Percentiles rank a stretch among this genome's conserved stretches.
Conservation (phyloP, 768 basidiomycete species). For the Tricholoma terreum region DNA sequence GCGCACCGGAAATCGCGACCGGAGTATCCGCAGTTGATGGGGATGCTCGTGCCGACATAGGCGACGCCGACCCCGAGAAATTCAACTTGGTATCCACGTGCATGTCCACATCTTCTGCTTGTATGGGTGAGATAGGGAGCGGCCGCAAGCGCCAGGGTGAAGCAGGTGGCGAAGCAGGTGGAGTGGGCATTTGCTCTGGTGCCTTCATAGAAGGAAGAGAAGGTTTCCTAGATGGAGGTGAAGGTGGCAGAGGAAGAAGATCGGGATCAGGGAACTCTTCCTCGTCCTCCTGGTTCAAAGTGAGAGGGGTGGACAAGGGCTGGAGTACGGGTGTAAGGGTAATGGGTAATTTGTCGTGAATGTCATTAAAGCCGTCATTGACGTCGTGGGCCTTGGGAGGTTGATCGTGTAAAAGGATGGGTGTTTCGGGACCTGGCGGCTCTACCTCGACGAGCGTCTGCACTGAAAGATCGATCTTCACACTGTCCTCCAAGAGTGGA, state of each 20-base stretch:
- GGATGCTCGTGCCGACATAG: not conserved
- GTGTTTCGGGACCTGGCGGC: too few species aligned
- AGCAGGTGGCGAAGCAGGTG: slow-evolving; percentile 39
- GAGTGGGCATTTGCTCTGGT: slow-evolving; percentile 38
- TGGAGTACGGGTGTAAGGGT: not conserved
- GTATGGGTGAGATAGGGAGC: not conserved
- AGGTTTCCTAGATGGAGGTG: slow-evolving; percentile 13
- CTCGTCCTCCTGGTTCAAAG: not conserved
- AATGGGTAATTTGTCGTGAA: not conserved
- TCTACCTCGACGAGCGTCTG: not conserved
- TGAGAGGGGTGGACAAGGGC: not conserved
- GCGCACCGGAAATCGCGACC: not conserved
- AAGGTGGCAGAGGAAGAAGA: slow-evolving; percentile 35
- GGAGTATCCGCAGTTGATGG: not conserved
- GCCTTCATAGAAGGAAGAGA: slow-evolving; percentile 10
- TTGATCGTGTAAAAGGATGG: not conserved
- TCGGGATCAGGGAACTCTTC: slow-evolving; percentile 39
- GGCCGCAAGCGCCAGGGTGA: not conserved
- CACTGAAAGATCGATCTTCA: not conserved
- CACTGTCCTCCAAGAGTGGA: not conserved
- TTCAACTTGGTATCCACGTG: not conserved
- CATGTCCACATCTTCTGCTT: too few species aligned
- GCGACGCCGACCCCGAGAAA: not conserved
- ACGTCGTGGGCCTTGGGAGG: slow-evolving; percentile 7
- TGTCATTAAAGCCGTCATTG: slow-evolving; percentile 13